Percentiles rank a stretch among this genome's conserved stretches.
Evolutionary conservation across 495 filamentous ascomycete species (phyloP).

Genomic region (Amniculicola lignicola): DNA sequence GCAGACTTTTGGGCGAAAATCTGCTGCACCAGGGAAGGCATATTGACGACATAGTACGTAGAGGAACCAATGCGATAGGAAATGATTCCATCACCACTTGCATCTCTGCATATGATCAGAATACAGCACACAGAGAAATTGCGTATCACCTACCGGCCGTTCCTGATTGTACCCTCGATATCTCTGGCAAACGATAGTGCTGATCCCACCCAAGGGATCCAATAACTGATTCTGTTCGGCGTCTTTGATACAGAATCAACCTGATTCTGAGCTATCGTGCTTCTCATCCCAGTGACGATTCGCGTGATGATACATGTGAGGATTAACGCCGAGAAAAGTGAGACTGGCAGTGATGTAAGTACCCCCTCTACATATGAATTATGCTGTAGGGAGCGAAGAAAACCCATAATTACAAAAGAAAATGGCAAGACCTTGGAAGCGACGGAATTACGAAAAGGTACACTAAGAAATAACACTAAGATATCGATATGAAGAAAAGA

Average conservation of each 20-base stretch:
- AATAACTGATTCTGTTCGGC: constrained; percentile 8
- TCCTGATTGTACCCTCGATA: constrained; percentile 16
- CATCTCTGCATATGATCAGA: neutral
- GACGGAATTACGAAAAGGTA: too few relatives aligned
- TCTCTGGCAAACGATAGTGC: constrained; percentile 17
- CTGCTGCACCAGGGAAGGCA: constrained; percentile 19
- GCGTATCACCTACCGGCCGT: constrained; percentile 6
- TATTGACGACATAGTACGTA: constrained; percentile 21
- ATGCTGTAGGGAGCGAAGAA: constrained; percentile 5
- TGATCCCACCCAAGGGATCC: constrained; percentile 18
- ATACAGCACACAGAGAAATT: neutral
- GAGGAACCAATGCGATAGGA: constrained; percentile 19
- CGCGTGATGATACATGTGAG: constrained; percentile 12
- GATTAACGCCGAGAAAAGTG: neutral
- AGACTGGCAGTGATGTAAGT: neutral
- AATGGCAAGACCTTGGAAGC: too few relatives aligned
- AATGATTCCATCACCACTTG: constrained; percentile 16
- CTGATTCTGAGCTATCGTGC: neutral
- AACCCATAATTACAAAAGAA: constrained; percentile 10
- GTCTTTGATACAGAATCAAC: constrained; percentile 2
- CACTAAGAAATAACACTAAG: too few relatives aligned
- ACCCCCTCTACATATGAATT: neutral
- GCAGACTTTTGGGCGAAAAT: constrained; percentile 16
- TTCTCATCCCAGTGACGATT: constrained; percentile 5
- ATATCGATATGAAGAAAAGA: too few relatives aligned